Percentiles rank a stretch among this genome's conserved stretches.
These are phyloP conservation scores for Salix suchowensis DNA, from an alignment of 345 rosid genomes.

Conservation along the genomic window DNA sequence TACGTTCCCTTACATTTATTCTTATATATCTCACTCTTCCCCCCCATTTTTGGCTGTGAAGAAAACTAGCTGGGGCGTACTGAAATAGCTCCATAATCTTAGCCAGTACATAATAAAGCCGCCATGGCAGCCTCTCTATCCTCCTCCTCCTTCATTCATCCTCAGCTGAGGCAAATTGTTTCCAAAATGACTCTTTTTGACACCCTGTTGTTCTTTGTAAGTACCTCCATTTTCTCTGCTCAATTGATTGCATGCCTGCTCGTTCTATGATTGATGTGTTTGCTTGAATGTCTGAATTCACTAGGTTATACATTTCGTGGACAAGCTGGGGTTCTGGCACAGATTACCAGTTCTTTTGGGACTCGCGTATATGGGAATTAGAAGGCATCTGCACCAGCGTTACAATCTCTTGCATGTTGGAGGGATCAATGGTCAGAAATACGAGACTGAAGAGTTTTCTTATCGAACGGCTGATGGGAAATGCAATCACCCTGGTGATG, in stretches of 20 bases:
- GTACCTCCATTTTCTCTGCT: background rate
- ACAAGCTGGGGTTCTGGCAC: slow-evolving; percentile 62
- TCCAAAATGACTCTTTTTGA: slow-evolving; percentile 57
- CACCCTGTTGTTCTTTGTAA: slow-evolving; percentile 49
- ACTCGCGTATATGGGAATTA: slow-evolving; percentile 48
- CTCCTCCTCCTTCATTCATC: slow-evolving; percentile 45
- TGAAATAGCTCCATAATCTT: too few species aligned
- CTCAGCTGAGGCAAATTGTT: slow-evolving; percentile 45
- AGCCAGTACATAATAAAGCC: too few species aligned
- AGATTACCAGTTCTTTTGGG: slow-evolving; percentile 61
- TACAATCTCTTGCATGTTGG: slow-evolving; percentile 71
- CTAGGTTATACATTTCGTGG: slow-evolving; percentile 58
- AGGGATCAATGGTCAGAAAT: slow-evolving; percentile 36
- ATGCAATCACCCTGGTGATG: slow-evolving; percentile 55
- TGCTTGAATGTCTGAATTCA: background rate
- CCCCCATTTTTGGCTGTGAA: too few species aligned
- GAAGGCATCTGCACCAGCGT: slow-evolving; percentile 71
- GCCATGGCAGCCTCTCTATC: slow-evolving; percentile 6
- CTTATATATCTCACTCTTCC: too few species aligned
- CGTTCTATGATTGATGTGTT: background rate
- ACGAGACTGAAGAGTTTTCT: slow-evolving; percentile 39
- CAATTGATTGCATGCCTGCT: background rate
- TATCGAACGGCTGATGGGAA: slow-evolving; percentile 66
- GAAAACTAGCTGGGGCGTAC: too few species aligned
- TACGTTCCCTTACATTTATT: too few species aligned